phyloP scores from a whole-genome alignment of 2,329 filamentous ascomycete genomes.

The Paracamarosporium sp. region DNA sequence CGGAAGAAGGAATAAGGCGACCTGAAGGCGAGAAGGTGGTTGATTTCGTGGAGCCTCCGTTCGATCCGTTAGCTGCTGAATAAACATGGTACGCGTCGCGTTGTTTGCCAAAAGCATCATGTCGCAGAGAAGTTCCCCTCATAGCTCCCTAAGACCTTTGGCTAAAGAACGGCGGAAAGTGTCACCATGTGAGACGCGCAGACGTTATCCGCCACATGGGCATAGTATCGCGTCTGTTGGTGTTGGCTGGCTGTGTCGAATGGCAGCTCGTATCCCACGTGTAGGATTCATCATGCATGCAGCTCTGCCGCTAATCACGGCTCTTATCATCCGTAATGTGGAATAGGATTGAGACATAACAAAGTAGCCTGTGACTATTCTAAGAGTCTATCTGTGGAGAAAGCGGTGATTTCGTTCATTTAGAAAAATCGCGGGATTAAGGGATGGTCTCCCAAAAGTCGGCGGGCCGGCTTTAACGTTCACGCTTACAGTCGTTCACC shows the following conservation, averaged over 20 bases:
- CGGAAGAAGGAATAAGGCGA: conserved; percentile 5
- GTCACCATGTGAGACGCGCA: not conserved
- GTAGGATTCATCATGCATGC: conserved; percentile 5
- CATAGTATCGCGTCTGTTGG: not conserved
- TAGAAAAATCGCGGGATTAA: not conserved
- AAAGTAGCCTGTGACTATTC: not conserved
- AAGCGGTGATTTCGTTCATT: not conserved
- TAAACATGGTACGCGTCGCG: not conserved
- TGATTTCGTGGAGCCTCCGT: conserved; percentile 9
- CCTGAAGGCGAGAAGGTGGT: conserved; percentile 3
- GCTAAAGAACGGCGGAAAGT: too few species aligned
- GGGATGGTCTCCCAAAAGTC: not conserved
- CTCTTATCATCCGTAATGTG: not conserved
- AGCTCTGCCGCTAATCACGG: not conserved
- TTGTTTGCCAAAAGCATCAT: not conserved
- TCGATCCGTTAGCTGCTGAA: conserved; percentile 7
- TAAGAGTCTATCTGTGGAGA: not conserved
- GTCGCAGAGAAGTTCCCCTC: not conserved
- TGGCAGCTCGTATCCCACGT: conserved; percentile 4
- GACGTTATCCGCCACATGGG: not conserved
- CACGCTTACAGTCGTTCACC: conserved; percentile 1
- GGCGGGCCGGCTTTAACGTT: not conserved
- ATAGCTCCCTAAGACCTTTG: not conserved
- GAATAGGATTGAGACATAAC: not conserved
- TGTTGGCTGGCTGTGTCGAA: not conserved